These are phyloP conservation scores for Diaporthe velutina DNA, from an alignment of 2,329 filamentous ascomycete genomes.

Conservation along the genomic window DNA sequence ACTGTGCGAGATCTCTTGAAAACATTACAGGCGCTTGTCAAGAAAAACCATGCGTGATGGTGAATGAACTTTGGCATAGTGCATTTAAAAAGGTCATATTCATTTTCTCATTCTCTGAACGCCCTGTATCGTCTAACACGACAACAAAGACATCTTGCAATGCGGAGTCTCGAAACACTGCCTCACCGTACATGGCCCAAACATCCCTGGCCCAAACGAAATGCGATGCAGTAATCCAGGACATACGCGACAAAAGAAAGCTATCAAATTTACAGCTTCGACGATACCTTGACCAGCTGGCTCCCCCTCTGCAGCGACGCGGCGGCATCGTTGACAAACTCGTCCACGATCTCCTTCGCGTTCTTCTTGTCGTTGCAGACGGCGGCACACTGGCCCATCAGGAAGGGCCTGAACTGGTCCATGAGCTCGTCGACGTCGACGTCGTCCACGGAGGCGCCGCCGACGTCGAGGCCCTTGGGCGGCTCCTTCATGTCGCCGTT, in stretches of 20 bases:
- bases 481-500: slow-evolving; percentile 73
- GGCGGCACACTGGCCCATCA: slow-evolving; percentile 98
- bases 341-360: slow-evolving; percentile 93
- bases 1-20: not conserved
- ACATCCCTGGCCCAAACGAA: not conserved
- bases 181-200: not conserved
- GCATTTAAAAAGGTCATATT: not conserved
- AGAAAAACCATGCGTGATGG: not conserved
- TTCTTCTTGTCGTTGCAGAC: slow-evolving; percentile 93
- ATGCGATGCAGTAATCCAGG: not conserved
- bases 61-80: not conserved
- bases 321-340: slow-evolving; percentile 88
- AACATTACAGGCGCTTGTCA: not conserved
- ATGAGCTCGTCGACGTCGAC: slow-evolving; percentile 83
- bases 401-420: slow-evolving; percentile 89
- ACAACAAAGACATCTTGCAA: slow-evolving; percentile 25
- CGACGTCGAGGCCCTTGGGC: slow-evolving; percentile 74
- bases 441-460: slow-evolving; percentile 75
- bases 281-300: slow-evolving; percentile 69
- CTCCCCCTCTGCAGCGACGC: slow-evolving; percentile 76
- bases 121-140: slow-evolving; percentile 28
- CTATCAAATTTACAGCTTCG: slow-evolving; percentile 70
- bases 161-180: not conserved
- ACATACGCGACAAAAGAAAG: not conserved
- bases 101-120: slow-evolving; percentile 29